Evolutionary conservation across 495 filamentous ascomycete genomes (phyloP).

Genomic region (Cladorrhinum samala): DNA sequence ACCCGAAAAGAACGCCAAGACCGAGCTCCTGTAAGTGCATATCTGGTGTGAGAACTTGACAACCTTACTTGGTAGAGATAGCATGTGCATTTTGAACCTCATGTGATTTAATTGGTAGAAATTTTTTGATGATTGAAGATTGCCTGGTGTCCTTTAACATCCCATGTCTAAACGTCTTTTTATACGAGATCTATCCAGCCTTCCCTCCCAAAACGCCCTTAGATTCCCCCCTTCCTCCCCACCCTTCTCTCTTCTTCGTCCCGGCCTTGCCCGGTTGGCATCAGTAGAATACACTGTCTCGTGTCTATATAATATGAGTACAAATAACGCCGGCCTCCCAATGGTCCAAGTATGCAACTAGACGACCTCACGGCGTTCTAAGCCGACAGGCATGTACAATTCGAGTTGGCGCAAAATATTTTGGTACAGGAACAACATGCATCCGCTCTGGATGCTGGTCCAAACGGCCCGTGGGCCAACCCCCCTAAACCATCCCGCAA

Average conservation of each 20-base stretch:
- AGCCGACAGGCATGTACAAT: slow-evolving; percentile 28
- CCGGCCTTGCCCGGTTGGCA: neutral
- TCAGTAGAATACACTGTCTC: slow-evolving; percentile 14
- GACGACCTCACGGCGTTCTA: slow-evolving; percentile 25
- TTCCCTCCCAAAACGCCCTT: slow-evolving; percentile 10
- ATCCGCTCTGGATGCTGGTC: slow-evolving; percentile 95
- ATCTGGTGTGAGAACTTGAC: too few relatives aligned
- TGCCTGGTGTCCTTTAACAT: slow-evolving; percentile 4
- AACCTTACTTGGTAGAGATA: too few relatives aligned
- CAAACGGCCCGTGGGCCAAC: slow-evolving; percentile 92
- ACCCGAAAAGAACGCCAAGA: neutral
- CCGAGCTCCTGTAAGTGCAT: slow-evolving; percentile 4
- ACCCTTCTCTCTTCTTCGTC: neutral
- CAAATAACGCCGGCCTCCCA: slow-evolving; percentile 10
- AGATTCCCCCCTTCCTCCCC: slow-evolving; percentile 6
- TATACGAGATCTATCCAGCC: slow-evolving; percentile 21
- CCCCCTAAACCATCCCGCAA: slow-evolving; percentile 88
- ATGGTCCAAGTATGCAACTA: slow-evolving; percentile 7
- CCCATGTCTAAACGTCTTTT: slow-evolving; percentile 12
- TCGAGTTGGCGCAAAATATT: slow-evolving; percentile 73
- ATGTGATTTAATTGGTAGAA: neutral
- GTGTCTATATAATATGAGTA: slow-evolving; percentile 20
- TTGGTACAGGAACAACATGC: slow-evolving; percentile 96
- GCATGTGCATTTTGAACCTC: too few relatives aligned
- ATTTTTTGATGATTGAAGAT: slow-evolving; percentile 5